Evolutionary conservation across 805 yeast genomes (phyloP), one percentile per base, ranked within the genome.

Genomic region (Schwanniomyces pseudopolymorphus): DNA sequence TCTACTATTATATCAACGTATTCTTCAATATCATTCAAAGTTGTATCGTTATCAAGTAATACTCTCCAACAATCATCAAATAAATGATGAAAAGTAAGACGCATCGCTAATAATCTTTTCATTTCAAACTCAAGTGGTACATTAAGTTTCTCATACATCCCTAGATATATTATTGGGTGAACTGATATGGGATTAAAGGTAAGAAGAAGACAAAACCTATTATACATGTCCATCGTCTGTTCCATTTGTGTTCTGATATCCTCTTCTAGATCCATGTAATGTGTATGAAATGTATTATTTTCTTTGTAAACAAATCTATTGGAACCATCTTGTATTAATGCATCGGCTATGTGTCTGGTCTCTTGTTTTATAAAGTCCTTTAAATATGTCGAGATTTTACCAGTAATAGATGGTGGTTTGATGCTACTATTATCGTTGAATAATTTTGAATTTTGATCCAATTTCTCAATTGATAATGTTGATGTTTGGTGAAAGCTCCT

Each of bases 11-110:
- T 46, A 13, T 66, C 74, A 25, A 69, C 52, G 33, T 64, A 53
- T 13, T 70, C 75, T 46, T 72, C 76, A 19, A 71, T 52, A 42
- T 71, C 77, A 16, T 57, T 58, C 14, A 72, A 55, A 14, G 69
- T 57, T 9, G 60, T 53, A 11, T 61, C 60, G 24, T 55, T 57
- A 6, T 33, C 24, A 2, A 66, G 35, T 28, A 61, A 53, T 10
- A 64, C 44, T 8, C 49, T 47, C 76, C 76, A 72, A 40, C 67
- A 58, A 11, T 50, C 53, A 6, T 47, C 51, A 58, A 60, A 72
- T 33, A 54, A 54, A 39, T 59, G 57, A 51, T 70, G 73, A 42
- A 54, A 67, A n/a, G 64, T 47, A 20, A 72, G 53, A 22, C 67
- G 43, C 25, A 56, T 51, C n/a, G 67, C 47, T 5, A 67, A 47